Evolutionary conservation across 169 alveolate genomes (phyloP), one percentile per base, ranked within the genome.

Genomic region (Eimeria zaria): DNA sequence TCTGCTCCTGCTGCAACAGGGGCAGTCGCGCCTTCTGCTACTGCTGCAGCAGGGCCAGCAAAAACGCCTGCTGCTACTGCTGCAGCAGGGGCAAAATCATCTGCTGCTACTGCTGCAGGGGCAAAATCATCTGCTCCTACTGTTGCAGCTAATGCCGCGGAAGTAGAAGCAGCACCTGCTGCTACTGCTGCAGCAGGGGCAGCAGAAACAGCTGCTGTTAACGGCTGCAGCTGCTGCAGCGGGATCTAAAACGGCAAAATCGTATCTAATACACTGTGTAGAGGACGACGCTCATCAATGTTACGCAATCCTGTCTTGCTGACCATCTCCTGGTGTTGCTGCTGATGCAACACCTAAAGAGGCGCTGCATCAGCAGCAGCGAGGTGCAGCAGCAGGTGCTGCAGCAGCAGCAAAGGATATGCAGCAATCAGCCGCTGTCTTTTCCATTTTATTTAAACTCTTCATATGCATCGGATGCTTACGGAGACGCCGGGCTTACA

Each of bases 151-250:
- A n/a, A n/a, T n/a, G n/a, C n/a, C n/a, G n/a, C n/a, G n/a, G n/a
- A n/a, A n/a, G n/a, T n/a, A 51, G 58, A 12, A 12, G 58, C 58
- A 51, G 18, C 58, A 51, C 58, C 58, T 8, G 58, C 58, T 51
- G 58, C 58, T 51, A 12, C 58, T 51, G 58, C 58, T 51, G 58
- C 58, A 51, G 58, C 58, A 51, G 58, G 58, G 5, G 83, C 83
- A 71, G 83, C 48, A 71, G 48, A n/a, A n/a, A n/a, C n/a, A n/a
- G n/a, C 83, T 71, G 51, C 83, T 71, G 83, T 24, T 71, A n/a
- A n/a, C n/a, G n/a, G n/a, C n/a, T n/a, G 83, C 83, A 30, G 83
- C 83, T 53, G 60, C 60, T 76, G 64, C 62, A 7, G 87, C 62
- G n/a, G 18, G 60, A 48, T 69, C 78, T 69, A 69, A 33, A 69